Conservation (phyloP, 148 eudicot species). For the Euryodendron excelsum region DNA sequence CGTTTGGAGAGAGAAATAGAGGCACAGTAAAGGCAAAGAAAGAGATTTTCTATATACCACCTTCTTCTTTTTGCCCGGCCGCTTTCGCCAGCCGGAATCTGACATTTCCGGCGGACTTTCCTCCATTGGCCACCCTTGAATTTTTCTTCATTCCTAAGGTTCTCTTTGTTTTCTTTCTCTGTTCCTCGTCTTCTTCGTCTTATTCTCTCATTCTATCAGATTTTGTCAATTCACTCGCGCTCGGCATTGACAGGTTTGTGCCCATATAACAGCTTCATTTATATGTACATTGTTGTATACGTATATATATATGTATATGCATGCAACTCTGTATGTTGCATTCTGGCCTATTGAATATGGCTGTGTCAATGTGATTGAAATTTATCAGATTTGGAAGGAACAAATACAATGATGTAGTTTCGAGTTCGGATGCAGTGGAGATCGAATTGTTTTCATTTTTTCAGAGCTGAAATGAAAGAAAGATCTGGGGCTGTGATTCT, state of each 20-base stretch:
- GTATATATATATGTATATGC: neutral
- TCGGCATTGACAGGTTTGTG: neutral
- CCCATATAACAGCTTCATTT: too few relatives aligned
- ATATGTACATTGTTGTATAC: too few relatives aligned
- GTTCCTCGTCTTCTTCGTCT: neutral
- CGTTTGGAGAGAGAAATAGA: too few relatives aligned
- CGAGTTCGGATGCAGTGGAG: too few relatives aligned
- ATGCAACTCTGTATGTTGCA: too few relatives aligned
- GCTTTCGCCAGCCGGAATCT: neutral
- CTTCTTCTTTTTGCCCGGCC: constrained; percentile 3
- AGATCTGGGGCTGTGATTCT: neutral
- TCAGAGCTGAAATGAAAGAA: neutral
- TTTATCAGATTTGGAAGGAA: too few relatives aligned
- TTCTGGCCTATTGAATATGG: too few relatives aligned
- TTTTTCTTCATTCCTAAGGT: neutral
- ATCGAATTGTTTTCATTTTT: too few relatives aligned
- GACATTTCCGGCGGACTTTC: neutral
- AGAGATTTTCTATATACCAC: neutral
- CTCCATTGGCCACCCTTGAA: neutral
- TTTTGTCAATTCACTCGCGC: neutral
- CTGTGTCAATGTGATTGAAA: too few relatives aligned
- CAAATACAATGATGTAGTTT: too few relatives aligned
- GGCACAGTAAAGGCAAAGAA: too few relatives aligned
- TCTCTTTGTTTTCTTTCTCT: neutral
- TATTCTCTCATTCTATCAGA: neutral